phyloP scores from a whole-genome alignment of 2,329 filamentous ascomycete species.

The Lizonia empirigonia region DNA sequence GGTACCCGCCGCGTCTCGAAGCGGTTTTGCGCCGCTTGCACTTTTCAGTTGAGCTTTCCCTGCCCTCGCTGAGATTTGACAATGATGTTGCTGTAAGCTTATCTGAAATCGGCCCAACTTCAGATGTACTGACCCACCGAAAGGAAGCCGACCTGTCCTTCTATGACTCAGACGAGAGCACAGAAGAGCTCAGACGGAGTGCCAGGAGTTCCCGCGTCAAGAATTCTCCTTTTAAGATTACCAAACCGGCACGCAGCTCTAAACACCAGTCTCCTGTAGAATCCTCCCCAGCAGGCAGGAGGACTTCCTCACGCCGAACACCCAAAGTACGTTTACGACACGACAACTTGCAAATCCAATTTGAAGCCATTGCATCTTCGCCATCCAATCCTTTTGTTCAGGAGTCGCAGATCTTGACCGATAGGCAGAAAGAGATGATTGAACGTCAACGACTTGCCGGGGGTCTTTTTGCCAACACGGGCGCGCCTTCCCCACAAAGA shows the following conservation, averaged over 20 bases:
- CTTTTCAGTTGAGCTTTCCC: constrained; percentile 57
- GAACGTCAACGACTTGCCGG: constrained; percentile 70
- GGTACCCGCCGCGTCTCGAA: constrained; percentile 70
- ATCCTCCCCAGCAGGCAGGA: constrained; percentile 26
- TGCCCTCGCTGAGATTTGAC: constrained; percentile 55
- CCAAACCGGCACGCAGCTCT: constrained; percentile 29
- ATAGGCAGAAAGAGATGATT: constrained; percentile 77
- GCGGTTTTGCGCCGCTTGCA: constrained; percentile 65
- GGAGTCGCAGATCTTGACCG: constrained; percentile 77
- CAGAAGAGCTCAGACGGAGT: constrained; percentile 17
- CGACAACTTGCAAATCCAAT: constrained; percentile 81
- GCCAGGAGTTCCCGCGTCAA: constrained; percentile 32
- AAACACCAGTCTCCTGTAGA: constrained; percentile 36
- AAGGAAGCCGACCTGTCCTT: constrained; percentile 32
- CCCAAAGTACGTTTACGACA: constrained; percentile 68
- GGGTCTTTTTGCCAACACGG: constrained; percentile 70
- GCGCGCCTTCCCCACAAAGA: constrained; percentile 25
- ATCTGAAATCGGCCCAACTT: not conserved
- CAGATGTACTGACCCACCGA: constrained; percentile 42
- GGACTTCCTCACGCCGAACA: constrained; percentile 35
- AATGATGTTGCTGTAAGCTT: constrained; percentile 47
- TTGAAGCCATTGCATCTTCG: constrained; percentile 70
- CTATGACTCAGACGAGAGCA: constrained; percentile 49
- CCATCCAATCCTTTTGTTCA: constrained; percentile 52
- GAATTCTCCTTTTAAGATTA: constrained; percentile 37